Evolutionary conservation across 176 grass and related monocot species (phyloP).

Genomic region (Oryza coarctata): DNA sequence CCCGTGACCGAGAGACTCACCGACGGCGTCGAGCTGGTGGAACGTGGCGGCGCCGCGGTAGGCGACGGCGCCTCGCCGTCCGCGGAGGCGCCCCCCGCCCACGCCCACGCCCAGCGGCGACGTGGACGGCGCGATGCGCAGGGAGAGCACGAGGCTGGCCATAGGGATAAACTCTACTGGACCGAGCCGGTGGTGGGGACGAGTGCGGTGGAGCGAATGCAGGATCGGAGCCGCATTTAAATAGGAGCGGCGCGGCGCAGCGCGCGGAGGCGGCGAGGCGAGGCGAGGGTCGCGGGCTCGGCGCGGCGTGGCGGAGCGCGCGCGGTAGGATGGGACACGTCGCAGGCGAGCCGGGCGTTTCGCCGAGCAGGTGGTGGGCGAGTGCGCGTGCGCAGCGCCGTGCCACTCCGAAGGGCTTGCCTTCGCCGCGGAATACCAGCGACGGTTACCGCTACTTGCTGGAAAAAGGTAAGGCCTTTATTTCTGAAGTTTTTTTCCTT

Average conservation of each 20-base stretch:
- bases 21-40: slow-evolving; percentile 44
- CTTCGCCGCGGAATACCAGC: neutral
- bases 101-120: neutral
- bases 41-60: slow-evolving; percentile 35
- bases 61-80: neutral
- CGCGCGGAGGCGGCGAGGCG: neutral
- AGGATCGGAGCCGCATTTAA: slow-evolving; percentile 19
- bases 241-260: neutral
- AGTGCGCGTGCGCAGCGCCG: neutral
- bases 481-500: neutral
- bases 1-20: slow-evolving; percentile 9
- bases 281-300: neutral
- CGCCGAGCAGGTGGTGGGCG: neutral
- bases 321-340: slow-evolving; percentile 35
- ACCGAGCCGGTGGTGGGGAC: neutral
- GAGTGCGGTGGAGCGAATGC: neutral
- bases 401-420: neutral
- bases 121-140: slow-evolving; percentile 30
- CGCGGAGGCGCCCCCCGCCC: neutral
- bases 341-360: neutral
- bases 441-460: neutral
- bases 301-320: neutral
- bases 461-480: neutral
- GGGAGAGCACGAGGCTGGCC: slow-evolving; percentile 34
- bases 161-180: slow-evolving; percentile 2